Base-by-base conservation (phyloP, 768 basidiomycete species). In the Boletus tylopilopsis region DNA sequence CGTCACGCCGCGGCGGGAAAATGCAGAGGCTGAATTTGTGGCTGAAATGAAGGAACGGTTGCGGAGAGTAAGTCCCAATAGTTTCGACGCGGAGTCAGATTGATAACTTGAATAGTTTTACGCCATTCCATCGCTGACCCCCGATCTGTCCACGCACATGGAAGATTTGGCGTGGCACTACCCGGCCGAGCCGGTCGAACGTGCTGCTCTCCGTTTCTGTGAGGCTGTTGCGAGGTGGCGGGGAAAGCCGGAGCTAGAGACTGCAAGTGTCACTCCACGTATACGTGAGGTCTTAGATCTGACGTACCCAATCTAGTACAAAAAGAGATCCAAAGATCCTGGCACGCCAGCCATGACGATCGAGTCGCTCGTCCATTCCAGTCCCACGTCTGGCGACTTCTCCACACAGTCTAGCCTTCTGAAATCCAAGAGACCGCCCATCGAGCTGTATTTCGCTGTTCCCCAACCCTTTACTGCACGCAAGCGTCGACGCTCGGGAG, bases 221-320 rank as follows among this genome's bases (percentile, higher is more conserved):
- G 90, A 93, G 62, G 87, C 87, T 30, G 76, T 92, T 37, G 81
- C 86, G 2, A 79, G 78, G 45, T 93, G 90, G 90, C 72, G 89
- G 57, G 90, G 90, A 3, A 87, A 85, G 61, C 90, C 90, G 32
- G 90, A 92, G 57, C 76, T 93, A 8, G 86, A 89, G 68, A 85
- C 82, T 4, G 87, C 88, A 54, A 47, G 68, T 35, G 45, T 44
- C 47, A 42, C 30, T 33, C 15, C 9, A 24, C 43, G 22, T 15
- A 30, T 13, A 30, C 33, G 27, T 12, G 19, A 24, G 45, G 46
- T 53, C 29, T 51, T 44, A 57, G 59, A 38, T 51, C 61, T 55
- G 61, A 59, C 60, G 55, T 63, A 66, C 59, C 60, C 63, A 53
- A 38, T 58, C 37, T 60, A 84, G 78, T 84, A 84, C 64, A 81